Conservation (phyloP, 352 stramenopile genomes). For the Pythium rhizo-oryzae region DNA sequence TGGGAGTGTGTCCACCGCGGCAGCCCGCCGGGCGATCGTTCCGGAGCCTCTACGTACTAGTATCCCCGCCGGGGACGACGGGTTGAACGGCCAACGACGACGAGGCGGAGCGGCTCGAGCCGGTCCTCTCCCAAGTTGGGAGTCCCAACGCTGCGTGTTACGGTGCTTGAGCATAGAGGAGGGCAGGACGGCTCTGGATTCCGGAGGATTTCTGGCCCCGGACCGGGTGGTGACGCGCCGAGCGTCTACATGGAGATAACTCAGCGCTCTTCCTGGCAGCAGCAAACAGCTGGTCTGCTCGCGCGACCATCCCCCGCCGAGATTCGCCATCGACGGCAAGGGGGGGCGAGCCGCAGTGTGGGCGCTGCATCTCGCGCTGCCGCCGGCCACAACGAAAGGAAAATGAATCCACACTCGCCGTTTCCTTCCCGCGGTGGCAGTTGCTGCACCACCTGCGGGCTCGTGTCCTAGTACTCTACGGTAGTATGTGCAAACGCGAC, state of each 20-base stretch:
- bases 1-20: background rate
- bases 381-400: background rate
- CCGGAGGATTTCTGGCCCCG: background rate
- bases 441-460: background rate
- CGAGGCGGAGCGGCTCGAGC: no score
- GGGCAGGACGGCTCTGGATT: no score
- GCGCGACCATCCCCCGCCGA: background rate
- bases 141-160: no score
- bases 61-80: no score
- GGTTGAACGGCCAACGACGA: no score
- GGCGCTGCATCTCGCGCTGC: no score
- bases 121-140: no score
- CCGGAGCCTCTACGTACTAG: background rate
- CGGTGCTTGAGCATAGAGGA: no score
- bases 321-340: no score
- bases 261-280: background rate
- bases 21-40: background rate
- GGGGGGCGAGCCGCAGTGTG: no score
- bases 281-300: background rate
- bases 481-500: background rate
- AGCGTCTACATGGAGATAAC: background rate
- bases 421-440: constrained; percentile 1
- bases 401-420: background rate
- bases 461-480: no score
- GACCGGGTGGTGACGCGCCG: background rate